A percentile compares a stretch with the other conserved stretches of the same genome.
These are phyloP conservation scores for Parmelia sp. DNA, from an alignment of 495 filamentous ascomycete genomes.

Conservation along the genomic window DNA sequence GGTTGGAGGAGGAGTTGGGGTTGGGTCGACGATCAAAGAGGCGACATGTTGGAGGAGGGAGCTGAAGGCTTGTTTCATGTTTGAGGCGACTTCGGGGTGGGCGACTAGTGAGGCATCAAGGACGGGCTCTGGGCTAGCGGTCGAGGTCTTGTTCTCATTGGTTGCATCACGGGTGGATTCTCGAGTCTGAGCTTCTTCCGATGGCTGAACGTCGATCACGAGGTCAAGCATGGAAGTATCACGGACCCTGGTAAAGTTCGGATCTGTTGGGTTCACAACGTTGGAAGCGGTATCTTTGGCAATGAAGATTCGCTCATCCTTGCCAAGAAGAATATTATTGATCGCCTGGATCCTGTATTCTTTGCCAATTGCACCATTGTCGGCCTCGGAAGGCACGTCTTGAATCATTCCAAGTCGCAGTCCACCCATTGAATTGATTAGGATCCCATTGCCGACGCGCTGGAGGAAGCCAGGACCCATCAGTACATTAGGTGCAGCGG, in stretches of 20 bases:
- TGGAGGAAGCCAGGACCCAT: conserved; percentile 51
- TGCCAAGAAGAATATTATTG: conserved; percentile 72
- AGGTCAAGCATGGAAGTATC: conserved; percentile 69
- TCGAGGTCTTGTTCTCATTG: conserved; percentile 30
- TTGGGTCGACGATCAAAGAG: conserved; percentile 32
- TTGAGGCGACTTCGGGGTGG: conserved; percentile 38
- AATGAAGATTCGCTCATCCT: conserved; percentile 84
- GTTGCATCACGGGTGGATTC: conserved; percentile 19
- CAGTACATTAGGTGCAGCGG: conserved; percentile 53
- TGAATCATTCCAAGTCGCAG: conserved; percentile 74
- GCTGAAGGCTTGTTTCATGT: conserved; percentile 46
- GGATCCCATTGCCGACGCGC: conserved; percentile 63
- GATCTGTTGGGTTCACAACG: conserved; percentile 64
- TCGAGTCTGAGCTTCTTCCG: conserved; percentile 28
- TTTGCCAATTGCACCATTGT: conserved; percentile 30
- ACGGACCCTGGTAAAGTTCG: conserved; percentile 71
- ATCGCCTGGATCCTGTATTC: conserved; percentile 69
- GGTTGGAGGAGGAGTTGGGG: conserved; percentile 30
- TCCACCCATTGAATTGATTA: conserved; percentile 71
- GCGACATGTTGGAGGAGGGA: conserved; percentile 55
- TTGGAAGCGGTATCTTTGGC: conserved; percentile 67
- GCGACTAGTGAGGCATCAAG: conserved; percentile 27
- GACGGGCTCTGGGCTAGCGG: conserved; percentile 22
- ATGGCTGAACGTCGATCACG: conserved; percentile 48
- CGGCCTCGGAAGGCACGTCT: conserved; percentile 45